Evolutionary conservation across 1,284 basidiomycete species (phyloP).

Genomic region (Ustilago curta): DNA sequence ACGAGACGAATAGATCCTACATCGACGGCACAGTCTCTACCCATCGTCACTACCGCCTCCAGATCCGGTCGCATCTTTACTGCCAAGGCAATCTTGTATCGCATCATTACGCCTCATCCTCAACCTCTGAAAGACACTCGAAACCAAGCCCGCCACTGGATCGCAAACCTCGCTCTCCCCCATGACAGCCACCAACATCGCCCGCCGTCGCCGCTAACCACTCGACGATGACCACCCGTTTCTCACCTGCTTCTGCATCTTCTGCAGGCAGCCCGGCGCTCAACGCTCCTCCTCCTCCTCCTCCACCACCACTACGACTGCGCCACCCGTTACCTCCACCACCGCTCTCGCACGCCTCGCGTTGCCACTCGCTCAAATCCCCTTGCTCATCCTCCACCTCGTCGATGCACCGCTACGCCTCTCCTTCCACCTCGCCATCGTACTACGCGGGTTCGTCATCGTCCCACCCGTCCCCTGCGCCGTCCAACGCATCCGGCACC

Average conservation of each 20-base stretch:
- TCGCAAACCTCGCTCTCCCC: too few species aligned
- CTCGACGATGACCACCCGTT: conserved; percentile 7
- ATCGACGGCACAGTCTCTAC: too few species aligned
- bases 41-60: too few species aligned
- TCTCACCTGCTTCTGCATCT: neutral
- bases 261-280: conserved; percentile 10
- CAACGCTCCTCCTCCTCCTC: too few species aligned
- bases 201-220: neutral
- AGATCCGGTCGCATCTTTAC: too few species aligned
- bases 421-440: conserved; percentile 20
- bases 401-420: conserved; percentile 1
- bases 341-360: conserved; percentile 1
- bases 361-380: neutral
- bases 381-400: conserved; percentile 10
- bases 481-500: conserved; percentile 3
- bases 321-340: conserved; percentile 21
- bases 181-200: too few species aligned
- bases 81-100: too few species aligned
- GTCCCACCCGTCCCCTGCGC: conserved; percentile 32
- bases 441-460: conserved; percentile 17
- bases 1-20: too few species aligned
- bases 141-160: neutral
- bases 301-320: conserved; percentile 28
- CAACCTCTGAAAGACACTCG: neutral
- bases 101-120: neutral